Percentiles rank a stretch among this genome's conserved stretches.
These are phyloP conservation scores for Candida parachauliodes DNA, from an alignment of 805 yeast species.

Conservation along the genomic window DNA sequence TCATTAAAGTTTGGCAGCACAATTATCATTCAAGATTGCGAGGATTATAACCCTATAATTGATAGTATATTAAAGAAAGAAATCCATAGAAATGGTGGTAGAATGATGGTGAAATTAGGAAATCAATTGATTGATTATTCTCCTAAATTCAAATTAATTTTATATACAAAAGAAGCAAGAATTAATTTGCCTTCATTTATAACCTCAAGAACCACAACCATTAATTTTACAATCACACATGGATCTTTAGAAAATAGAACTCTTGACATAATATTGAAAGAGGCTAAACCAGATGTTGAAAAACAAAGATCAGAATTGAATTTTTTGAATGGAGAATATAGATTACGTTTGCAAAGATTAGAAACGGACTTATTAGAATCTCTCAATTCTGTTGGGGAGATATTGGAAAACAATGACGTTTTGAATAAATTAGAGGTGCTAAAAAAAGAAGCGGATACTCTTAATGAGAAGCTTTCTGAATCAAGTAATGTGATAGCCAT, in stretches of 20 bases:
- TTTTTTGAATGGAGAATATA: conserved; percentile 57
- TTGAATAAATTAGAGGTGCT: conserved; percentile 58
- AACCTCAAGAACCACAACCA: conserved; percentile 55
- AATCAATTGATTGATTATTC: conserved; percentile 64
- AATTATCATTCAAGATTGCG: conserved; percentile 74
- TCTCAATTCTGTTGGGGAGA: conserved; percentile 52
- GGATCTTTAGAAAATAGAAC: conserved; percentile 63
- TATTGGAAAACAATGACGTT: conserved; percentile 65
- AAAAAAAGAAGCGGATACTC: conserved; percentile 57
- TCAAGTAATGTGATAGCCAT: conserved; percentile 52
- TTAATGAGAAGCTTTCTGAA: conserved; percentile 51
- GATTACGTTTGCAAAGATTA: conserved; percentile 46
- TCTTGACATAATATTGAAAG: conserved; percentile 50
- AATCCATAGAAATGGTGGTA: conserved; percentile 62
- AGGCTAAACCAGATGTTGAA: conserved; percentile 66
- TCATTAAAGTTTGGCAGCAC: conserved; percentile 80
- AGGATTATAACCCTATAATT: conserved; percentile 71
- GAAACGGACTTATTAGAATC: conserved; percentile 59
- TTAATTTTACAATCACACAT: conserved; percentile 72
- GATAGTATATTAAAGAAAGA: conserved; percentile 62
- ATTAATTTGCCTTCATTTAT: conserved; percentile 50
- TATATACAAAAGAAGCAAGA: conserved; percentile 59
- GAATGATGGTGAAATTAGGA: conserved; percentile 60
- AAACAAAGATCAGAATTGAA: conserved; percentile 50
- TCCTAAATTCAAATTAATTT: conserved; percentile 53